Evolutionary conservation across 768 basidiomycete genomes (phyloP), one percentile per base, ranked within the genome.

Genomic region (Calocera viscosa): DNA sequence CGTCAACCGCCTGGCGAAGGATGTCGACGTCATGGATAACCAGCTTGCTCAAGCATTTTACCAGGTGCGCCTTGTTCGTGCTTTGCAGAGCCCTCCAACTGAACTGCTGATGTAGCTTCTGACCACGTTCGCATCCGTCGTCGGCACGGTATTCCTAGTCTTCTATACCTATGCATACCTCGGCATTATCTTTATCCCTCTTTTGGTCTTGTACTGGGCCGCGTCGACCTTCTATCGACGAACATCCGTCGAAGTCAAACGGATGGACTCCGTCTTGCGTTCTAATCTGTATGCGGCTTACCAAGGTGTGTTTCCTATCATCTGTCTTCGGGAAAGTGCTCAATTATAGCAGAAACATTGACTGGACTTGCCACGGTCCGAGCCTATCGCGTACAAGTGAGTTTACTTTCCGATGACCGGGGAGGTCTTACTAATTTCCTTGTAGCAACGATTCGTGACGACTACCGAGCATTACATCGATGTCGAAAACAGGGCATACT

Each of bases 361-460:
- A 86, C 86, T 10, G 86, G 86, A 2, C 74, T 87, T 19, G 78
- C 85, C 1, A 86, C 86, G 7, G 83, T 87, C 43, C 77, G 85
- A 26, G 85, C 84, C 0, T 87, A 85, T 72, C 71, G 82, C 26
- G 78, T 78, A 67, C 83, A 85, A 77, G 84, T 81, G 2, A 66
- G 32, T n/a, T n/a, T n/a, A n/a, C n/a, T n/a, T n/a, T n/a, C n/a
- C n/a, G n/a, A n/a, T n/a, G n/a, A n/a, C n/a, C n/a, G n/a, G n/a
- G n/a, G n/a, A n/a, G n/a, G n/a, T n/a, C n/a, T 47, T 22, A 64
- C 22, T 35, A 22, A 68, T 26, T 30, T 8, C 32, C 1, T 24
- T 53, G 19, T 69, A 85, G 81, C 72, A 74, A n/a, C 80, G 80
- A 0, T 82, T 84, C 64, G 74, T 85, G 39, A 71, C 71, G 16